A percentile compares a stretch with the other conserved stretches of the same genome.
These are phyloP conservation scores for Thalassiosira hispida DNA, from an alignment of 352 stramenopile genomes.

Conservation along the genomic window DNA sequence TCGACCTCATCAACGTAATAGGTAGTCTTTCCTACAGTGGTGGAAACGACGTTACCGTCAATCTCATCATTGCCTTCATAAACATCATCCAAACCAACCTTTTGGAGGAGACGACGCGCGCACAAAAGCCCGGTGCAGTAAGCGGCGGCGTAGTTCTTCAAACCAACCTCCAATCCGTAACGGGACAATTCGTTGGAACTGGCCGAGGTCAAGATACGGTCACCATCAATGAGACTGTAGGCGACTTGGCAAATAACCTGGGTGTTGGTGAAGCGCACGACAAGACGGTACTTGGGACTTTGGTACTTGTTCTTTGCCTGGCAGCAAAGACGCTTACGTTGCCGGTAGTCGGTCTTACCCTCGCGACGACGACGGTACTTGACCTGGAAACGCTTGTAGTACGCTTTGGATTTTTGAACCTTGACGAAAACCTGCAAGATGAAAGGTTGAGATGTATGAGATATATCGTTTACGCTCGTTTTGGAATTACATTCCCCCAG, in stretches of 20 bases:
- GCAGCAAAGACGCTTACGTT: constrained; percentile 97
- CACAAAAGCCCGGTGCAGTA: constrained; percentile 91
- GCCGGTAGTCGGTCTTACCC: constrained; percentile 99
- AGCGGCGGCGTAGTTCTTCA: constrained; percentile 99
- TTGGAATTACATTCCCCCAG: no score
- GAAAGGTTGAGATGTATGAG: no score
- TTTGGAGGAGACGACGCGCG: constrained; percentile 94
- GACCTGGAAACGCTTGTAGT: constrained; percentile 99
- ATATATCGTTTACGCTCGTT: no score
- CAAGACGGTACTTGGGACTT: constrained; percentile 92
- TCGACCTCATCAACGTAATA: constrained; percentile 99
- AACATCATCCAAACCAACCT: constrained; percentile 97
- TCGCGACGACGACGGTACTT: constrained; percentile 97
- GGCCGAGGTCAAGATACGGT: constrained; percentile 94
- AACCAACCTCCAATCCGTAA: constrained; percentile 95
- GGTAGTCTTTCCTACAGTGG: constrained; percentile 94
- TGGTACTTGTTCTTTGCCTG: constrained; percentile 99
- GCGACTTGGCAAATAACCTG: constrained; percentile 98
- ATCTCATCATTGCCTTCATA: constrained; percentile 97
- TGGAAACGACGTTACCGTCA: constrained; percentile 95
- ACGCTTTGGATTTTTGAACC: constrained; percentile 98
- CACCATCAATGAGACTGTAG: constrained; percentile 97
- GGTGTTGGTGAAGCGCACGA: constrained; percentile 91
- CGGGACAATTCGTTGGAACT: constrained; percentile 95
- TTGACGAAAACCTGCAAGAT: constrained; percentile 92